These are phyloP conservation scores for Phytopythium litorale DNA, from an alignment of 352 stramenopile genomes.

Conservation along the genomic window DNA sequence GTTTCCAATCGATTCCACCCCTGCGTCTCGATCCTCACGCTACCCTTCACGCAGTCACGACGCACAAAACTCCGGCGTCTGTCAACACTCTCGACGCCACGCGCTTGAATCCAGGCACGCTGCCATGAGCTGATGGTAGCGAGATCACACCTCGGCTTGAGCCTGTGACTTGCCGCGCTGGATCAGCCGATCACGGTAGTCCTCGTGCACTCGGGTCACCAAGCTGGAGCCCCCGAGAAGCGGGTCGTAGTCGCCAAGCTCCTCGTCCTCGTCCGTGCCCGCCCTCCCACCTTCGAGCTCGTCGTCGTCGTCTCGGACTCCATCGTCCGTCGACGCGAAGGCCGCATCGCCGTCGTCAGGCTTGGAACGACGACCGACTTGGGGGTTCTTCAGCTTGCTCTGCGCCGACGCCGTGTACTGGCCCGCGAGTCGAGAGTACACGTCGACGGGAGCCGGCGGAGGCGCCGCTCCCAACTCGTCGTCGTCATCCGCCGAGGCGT, in stretches of 20 bases:
- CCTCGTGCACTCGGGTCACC: constrained; percentile 68
- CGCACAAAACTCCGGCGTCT: background rate
- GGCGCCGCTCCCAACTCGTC: constrained; percentile 25
- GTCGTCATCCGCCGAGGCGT: constrained; percentile 31
- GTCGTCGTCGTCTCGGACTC: constrained; percentile 12
- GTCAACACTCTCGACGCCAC: background rate
- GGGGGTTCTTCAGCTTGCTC: constrained; percentile 64
- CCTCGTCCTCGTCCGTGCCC: constrained; percentile 36
- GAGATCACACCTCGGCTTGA: background rate
- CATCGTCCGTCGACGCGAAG: constrained; percentile 12
- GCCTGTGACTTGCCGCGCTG: constrained; percentile 20
- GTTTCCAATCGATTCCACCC: background rate
- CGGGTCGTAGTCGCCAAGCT: constrained; percentile 58
- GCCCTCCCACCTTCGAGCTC: constrained; percentile 14
- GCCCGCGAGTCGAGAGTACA: constrained; percentile 76
- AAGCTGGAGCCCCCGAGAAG: constrained; percentile 57
- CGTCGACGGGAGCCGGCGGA: constrained; percentile 55
- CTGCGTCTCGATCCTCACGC: background rate
- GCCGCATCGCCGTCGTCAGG: constrained; percentile 28
- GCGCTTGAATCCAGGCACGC: background rate
- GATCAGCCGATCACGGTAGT: constrained; percentile 70
- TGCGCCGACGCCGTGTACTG: constrained; percentile 83
- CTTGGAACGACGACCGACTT: constrained; percentile 25
- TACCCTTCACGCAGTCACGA: background rate
- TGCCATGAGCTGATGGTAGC: no score